phyloP scores from a whole-genome alignment of 441 rosid species.

The Hura crepitans region DNA sequence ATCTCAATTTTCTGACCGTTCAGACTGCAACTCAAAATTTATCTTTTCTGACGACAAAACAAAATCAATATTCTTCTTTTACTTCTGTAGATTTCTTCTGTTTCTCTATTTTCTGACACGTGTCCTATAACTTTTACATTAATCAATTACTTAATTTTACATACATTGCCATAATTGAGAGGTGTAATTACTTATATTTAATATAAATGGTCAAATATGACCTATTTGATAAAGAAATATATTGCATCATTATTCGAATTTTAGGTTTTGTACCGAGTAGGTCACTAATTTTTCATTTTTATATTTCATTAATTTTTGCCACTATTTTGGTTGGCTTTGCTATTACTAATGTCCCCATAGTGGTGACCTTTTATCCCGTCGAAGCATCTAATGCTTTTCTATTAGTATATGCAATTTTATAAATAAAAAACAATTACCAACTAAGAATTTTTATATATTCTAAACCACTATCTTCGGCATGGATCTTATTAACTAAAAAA shows the following conservation, averaged over 20 bases:
- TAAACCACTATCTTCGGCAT: neutral
- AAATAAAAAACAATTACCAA: neutral
- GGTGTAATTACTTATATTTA: too few relatives aligned
- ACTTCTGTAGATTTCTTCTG: too few relatives aligned
- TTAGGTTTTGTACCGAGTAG: too few relatives aligned
- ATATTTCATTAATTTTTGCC: neutral
- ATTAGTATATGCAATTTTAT: neutral
- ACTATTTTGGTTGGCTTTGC: slow-evolving; percentile 2
- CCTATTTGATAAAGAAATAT: too few relatives aligned
- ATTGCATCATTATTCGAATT: too few relatives aligned
- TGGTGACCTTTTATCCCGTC: neutral
- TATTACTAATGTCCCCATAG: neutral
- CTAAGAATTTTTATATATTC: neutral
- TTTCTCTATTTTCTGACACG: too few relatives aligned
- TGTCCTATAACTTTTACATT: too few relatives aligned
- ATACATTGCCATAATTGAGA: too few relatives aligned
- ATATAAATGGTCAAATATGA: too few relatives aligned
- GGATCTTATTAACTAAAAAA: neutral
- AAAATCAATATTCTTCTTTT: too few relatives aligned
- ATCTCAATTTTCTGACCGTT: too few relatives aligned
- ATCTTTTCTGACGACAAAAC: slow-evolving; percentile 2
- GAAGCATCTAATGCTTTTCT: slow-evolving; percentile 6
- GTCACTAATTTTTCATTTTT: neutral
- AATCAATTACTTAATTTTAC: too few relatives aligned
- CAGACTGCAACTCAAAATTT: neutral